Evolutionary conservation across 2,329 filamentous ascomycete species (phyloP).

Genomic region (Aspergillus sp.): DNA sequence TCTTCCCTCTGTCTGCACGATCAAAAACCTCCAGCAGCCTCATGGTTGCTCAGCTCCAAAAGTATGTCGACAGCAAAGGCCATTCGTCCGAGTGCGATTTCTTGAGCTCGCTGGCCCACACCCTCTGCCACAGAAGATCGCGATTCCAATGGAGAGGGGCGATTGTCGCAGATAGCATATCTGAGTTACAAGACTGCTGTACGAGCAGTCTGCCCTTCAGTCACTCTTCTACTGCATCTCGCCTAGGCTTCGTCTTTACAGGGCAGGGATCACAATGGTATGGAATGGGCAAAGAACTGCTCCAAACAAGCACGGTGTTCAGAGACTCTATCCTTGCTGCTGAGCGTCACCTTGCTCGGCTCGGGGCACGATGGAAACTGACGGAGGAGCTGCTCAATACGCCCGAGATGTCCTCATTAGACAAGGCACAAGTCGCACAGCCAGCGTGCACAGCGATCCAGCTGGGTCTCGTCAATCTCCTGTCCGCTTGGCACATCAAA

Average conservation of each 20-base stretch:
- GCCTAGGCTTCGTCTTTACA: neutral
- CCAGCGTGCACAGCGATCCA: neutral
- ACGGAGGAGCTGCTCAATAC: neutral
- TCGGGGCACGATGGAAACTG: neutral
- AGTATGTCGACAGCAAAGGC: too few species aligned
- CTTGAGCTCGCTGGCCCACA: too few species aligned
- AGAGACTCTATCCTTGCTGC: neutral
- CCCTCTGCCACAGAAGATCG: too few species aligned
- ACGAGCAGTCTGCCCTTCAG: too few species aligned
- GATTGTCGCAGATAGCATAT: neutral
- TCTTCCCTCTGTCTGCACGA: neutral
- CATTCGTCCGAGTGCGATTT: too few species aligned
- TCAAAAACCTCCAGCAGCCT: neutral
- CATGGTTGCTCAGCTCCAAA: neutral
- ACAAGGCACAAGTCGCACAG: neutral
- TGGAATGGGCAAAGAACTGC: neutral
- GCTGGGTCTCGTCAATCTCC: neutral
- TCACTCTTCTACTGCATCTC: too few species aligned
- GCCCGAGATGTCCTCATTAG: neutral
- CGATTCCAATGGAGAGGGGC: too few species aligned
- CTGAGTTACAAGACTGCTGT: neutral
- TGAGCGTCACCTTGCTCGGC: neutral
- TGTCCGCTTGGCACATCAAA: constrained; percentile 1
- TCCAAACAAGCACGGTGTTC: neutral
- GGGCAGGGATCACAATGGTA: neutral